Percentiles rank a stretch among this genome's conserved stretches.
phyloP scores from a whole-genome alignment of 495 filamentous ascomycete species.

The Penicillium atrosanguineum region DNA sequence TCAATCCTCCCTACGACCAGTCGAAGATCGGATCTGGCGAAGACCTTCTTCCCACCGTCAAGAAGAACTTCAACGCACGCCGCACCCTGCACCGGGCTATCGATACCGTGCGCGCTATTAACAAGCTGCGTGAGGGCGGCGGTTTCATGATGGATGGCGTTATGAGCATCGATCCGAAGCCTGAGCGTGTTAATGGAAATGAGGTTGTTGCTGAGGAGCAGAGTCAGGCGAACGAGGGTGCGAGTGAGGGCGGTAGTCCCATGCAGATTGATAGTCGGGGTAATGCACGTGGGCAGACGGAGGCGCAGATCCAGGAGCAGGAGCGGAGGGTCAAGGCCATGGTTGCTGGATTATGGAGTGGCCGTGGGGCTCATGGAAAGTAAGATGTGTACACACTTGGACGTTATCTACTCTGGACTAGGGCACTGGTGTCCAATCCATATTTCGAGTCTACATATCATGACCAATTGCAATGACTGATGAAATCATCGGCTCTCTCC shows the following conservation, averaged over 20 bases:
- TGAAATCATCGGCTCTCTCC: background rate
- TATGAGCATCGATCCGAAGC: conserved; percentile 61
- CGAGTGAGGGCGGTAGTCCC: conserved; percentile 1
- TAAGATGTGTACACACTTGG: conserved; percentile 6
- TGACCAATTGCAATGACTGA: conserved; percentile 10
- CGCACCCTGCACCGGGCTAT: conserved; percentile 94
- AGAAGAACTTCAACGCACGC: conserved; percentile 98
- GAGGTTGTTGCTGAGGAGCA: conserved; percentile 39
- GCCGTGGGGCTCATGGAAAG: conserved; percentile 24
- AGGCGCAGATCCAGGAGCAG: conserved; percentile 62
- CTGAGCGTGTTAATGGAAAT: conserved; percentile 47
- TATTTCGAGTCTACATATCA: conserved; percentile 2
- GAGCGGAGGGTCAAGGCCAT: conserved; percentile 59
- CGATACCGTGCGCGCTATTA: conserved; percentile 97
- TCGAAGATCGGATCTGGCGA: conserved; percentile 46
- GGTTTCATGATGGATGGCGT: conserved; percentile 79
- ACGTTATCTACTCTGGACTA: background rate
- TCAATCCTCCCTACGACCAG: conserved; percentile 56
- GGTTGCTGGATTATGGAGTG: conserved; percentile 57
- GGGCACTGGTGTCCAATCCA: background rate
- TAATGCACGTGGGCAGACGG: conserved; percentile 62
- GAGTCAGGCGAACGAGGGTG: conserved; percentile 6
- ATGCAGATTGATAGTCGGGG: conserved; percentile 57
- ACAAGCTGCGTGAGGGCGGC: conserved; percentile 87
- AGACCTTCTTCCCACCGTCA: conserved; percentile 87